phyloP scores from a whole-genome alignment of 164 flowering plant genomes.

The Stephania japonica region DNA sequence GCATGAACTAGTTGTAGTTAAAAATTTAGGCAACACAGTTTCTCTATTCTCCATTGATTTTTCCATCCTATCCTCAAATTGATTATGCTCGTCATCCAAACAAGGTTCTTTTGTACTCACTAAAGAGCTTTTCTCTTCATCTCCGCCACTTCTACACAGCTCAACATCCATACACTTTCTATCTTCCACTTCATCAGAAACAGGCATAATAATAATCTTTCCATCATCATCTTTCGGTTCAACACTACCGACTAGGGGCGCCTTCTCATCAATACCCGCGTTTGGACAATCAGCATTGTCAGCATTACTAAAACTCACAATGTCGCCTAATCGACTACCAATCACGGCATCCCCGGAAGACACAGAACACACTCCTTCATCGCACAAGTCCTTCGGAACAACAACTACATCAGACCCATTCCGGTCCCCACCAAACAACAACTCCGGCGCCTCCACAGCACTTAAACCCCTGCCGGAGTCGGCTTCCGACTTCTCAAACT shows the following conservation, averaged over 20 bases:
- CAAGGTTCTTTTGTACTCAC: background rate
- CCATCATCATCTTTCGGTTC: slow-evolving; percentile 2
- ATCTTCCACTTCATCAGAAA: background rate
- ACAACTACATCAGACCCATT: background rate
- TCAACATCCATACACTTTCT: slow-evolving; percentile 6
- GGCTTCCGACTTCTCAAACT: slow-evolving; percentile 6
- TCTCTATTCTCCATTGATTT: slow-evolving; percentile 8
- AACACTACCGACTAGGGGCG: background rate
- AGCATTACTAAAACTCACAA: background rate
- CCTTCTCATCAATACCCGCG: slow-evolving; percentile 6
- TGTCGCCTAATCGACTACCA: background rate
- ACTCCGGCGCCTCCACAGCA: background rate
- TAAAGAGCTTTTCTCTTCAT: slow-evolving; percentile 5
- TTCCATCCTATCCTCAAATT: background rate
- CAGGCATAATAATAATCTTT: background rate
- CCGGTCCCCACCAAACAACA: background rate
- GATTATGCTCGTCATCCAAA: slow-evolving; percentile 6
- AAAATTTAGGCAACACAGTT: background rate
- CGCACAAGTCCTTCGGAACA: background rate
- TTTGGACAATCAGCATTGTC: background rate
- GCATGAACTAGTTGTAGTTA: slow-evolving; percentile 6
- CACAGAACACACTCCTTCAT: background rate
- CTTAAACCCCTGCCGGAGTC: slow-evolving; percentile 10
- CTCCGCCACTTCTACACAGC: slow-evolving; percentile 2
- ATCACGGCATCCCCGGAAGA: background rate